Percentiles rank a stretch among this genome's conserved stretches.
Conservation (phyloP, 306 rosid species). For the Rosa multiflora region DNA sequence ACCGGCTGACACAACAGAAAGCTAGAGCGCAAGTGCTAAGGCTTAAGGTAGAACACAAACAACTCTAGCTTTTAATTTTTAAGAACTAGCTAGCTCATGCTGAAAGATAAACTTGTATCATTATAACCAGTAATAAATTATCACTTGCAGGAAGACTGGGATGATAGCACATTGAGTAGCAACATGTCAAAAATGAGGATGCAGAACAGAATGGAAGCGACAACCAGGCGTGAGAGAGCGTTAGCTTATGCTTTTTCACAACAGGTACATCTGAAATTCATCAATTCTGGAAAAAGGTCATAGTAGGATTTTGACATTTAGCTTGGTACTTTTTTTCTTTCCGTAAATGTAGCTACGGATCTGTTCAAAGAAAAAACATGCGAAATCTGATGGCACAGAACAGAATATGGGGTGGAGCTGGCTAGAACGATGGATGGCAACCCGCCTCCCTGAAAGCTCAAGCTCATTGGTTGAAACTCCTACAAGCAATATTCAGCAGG, state of each 20-base stretch:
- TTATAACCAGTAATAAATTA: neutral
- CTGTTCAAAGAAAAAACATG: slow-evolving; percentile 65
- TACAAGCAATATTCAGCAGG: slow-evolving; percentile 30
- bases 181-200: slow-evolving; percentile 73
- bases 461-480: slow-evolving; percentile 52
- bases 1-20: slow-evolving; percentile 39
- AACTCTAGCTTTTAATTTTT: neutral
- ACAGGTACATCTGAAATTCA: slow-evolving; percentile 50
- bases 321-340: slow-evolving; percentile 12
- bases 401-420: slow-evolving; percentile 91
- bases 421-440: slow-evolving; percentile 99
- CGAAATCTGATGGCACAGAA: slow-evolving; percentile 44
- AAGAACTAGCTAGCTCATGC: neutral
- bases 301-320: neutral
- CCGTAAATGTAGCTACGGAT: slow-evolving; percentile 54
- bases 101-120: neutral
- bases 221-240: slow-evolving; percentile 90
- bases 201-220: slow-evolving; percentile 83
- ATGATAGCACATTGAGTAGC: slow-evolving; percentile 93
- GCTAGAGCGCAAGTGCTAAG: slow-evolving; percentile 48
- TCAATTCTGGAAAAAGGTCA: neutral
- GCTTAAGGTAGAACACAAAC: slow-evolving; percentile 49
- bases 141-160: slow-evolving; percentile 86
- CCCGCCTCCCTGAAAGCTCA: slow-evolving; percentile 67
- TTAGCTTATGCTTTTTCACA: slow-evolving; percentile 97